Base-by-base conservation (phyloP, 129 eudicot genomes). In the Silybum marianum region DNA sequence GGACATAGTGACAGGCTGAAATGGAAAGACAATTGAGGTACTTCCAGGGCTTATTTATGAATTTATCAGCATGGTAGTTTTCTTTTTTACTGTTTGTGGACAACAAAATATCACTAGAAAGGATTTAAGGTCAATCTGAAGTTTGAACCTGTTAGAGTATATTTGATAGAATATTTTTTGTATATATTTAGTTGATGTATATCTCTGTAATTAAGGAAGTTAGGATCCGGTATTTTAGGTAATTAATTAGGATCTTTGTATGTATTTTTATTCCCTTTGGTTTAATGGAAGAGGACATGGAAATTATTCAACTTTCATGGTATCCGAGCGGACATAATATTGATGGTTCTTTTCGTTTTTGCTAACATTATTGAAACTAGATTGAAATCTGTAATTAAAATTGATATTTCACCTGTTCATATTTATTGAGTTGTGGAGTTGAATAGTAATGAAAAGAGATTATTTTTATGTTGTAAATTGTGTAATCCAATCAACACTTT, bases 21-120 rank as follows among this genome's bases (percentile, higher is more conserved):
- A 96, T 84, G 99, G 99, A 28, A 93, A 96, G 90, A 96, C 99
- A 39, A 96, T 96, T 54, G 99, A 95, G 98, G 99, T 95, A 54
- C 63, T 51, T 16, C 19, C 22, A 16, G 63, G 63, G 63, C 21
- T 51, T 51, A 51, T 51, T 51, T 19, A 48, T 48, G 62, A 48
- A 18, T 14, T 51, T 4, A 51, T 51, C 6, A 51, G 22, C 21
- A 51, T 51, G 63, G 19, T 51, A 51, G 62, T 51, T 18, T 51
- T 51, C 6, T 51, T 51, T 51, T 51, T 51, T 51, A 51, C 63
- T 18, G 22, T 51, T 51, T 51, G 63, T 51, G 63, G n/a, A 51
- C 63, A 51, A 3, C 63, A 51, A 51, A 16, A 51, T 51, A 16
- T 14, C 63, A 51, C 22, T 51, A 51, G 63, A 51, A 51, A 48